Conservation (phyloP, 257 asterid species). For the Rauvolfia tetraphylla region DNA sequence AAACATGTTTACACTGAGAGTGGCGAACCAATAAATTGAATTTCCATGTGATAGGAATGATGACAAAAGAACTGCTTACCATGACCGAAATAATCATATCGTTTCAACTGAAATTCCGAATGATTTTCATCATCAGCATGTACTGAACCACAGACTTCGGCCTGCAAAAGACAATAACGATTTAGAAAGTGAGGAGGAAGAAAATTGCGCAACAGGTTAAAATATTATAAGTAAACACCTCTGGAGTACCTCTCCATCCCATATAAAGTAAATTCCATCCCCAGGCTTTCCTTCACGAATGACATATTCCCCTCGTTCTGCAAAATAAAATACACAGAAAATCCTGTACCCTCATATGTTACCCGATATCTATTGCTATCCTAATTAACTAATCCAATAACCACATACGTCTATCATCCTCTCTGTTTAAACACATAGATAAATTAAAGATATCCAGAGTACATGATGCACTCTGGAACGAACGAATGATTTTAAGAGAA, state of each 20-base stretch:
- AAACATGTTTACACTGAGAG: background rate
- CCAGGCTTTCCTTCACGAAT: slow-evolving; percentile 78
- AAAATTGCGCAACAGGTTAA: slow-evolving; percentile 11
- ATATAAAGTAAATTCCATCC: slow-evolving; percentile 76
- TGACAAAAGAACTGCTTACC: slow-evolving; percentile 48
- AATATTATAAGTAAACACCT: background rate
- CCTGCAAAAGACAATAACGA: slow-evolving; percentile 38
- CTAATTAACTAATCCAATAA: background rate
- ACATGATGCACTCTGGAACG: background rate
- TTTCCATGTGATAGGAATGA: background rate
- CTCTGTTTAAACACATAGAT: background rate
- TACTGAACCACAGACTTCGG: slow-evolving; percentile 76
- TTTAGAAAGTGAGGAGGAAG: slow-evolving; percentile 8
- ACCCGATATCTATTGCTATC: background rate
- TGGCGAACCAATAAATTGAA: background rate
- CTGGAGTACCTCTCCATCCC: slow-evolving; percentile 79
- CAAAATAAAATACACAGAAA: background rate
- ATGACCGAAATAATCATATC: slow-evolving; percentile 75
- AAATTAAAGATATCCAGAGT: background rate
- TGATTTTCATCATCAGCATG: slow-evolving; percentile 52
- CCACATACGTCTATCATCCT: background rate
- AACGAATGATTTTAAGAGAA: background rate
- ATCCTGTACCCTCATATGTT: background rate
- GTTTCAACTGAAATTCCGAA: slow-evolving; percentile 65
- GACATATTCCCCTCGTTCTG: slow-evolving; percentile 71